Conservation (phyloP, 2,329 filamentous ascomycete species). For the Fusarium sp. region DNA sequence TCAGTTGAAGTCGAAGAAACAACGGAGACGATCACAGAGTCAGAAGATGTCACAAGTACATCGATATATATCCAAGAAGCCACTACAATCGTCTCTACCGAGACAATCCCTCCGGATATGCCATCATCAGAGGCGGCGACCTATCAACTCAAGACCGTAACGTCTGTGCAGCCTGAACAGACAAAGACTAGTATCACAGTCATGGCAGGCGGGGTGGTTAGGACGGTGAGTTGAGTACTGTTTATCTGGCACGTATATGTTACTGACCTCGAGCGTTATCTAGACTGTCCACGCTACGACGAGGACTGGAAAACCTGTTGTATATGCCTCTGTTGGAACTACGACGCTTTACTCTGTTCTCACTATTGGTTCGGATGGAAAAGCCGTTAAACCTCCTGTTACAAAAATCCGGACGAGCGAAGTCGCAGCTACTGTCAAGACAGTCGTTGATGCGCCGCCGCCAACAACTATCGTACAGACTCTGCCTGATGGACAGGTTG, state of each 20-base stretch:
- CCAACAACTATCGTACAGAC: slow-evolving; percentile 30
- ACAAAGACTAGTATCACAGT: slow-evolving; percentile 22
- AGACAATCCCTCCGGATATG: neutral
- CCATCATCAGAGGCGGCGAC: neutral
- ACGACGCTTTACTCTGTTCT: slow-evolving; percentile 41
- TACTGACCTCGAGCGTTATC: too few species aligned
- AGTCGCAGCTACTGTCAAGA: slow-evolving; percentile 33
- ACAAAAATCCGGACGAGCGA: slow-evolving; percentile 33
- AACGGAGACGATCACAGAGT: slow-evolving; percentile 20
- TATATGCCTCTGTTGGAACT: slow-evolving; percentile 35
- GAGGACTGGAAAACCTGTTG: slow-evolving; percentile 21
- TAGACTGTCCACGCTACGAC: slow-evolving; percentile 17
- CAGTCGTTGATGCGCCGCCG: slow-evolving; percentile 27
- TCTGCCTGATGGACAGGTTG: slow-evolving; percentile 27
- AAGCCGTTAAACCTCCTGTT: slow-evolving; percentile 15
- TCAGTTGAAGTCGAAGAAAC: slow-evolving; percentile 12
- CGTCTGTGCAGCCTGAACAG: slow-evolving; percentile 3
- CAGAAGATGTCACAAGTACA: slow-evolving; percentile 3
- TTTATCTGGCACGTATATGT: too few species aligned
- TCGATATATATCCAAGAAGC: slow-evolving; percentile 3
- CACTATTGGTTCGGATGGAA: slow-evolving; percentile 24
- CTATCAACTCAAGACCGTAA: neutral
- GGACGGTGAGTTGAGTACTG: neutral
- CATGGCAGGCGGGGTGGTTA: slow-evolving; percentile 11
- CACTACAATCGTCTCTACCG: neutral